Conservation (phyloP, 23 red algal species). For the Gracilaria gracilis region DNA sequence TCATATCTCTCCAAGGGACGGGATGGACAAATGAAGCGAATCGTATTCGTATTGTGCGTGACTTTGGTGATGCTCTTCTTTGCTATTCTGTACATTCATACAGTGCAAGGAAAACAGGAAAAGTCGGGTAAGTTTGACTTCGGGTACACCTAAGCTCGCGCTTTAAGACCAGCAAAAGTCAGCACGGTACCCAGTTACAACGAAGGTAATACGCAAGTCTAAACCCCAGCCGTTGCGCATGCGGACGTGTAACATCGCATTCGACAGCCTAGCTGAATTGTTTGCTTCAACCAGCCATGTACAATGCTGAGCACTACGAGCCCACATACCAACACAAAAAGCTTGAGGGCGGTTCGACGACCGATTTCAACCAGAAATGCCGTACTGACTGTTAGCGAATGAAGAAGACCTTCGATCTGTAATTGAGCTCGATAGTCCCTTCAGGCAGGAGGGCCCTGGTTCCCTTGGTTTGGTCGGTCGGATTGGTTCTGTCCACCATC, state of each 20-base stretch:
- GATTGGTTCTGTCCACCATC: slow-evolving; percentile 23
- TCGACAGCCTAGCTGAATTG: background rate
- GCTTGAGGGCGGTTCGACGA: background rate
- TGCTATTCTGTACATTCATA: slow-evolving; percentile 66
- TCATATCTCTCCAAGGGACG: slow-evolving; percentile 63
- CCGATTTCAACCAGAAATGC: background rate
- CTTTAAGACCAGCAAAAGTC: slow-evolving; percentile 7
- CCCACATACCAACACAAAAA: background rate
- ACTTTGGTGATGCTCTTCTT: slow-evolving; percentile 60
- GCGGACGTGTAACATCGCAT: background rate
- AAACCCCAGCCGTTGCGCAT: background rate
- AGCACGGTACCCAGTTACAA: background rate
- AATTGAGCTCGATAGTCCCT: background rate
- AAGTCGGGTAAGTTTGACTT: slow-evolving; percentile 49
- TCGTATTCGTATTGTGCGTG: slow-evolving; percentile 60
- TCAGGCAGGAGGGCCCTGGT: slow-evolving; percentile 59
- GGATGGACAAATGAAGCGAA: slow-evolving; percentile 71
- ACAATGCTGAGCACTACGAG: background rate
- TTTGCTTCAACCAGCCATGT: too few relatives aligned
- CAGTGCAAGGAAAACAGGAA: slow-evolving; percentile 42
- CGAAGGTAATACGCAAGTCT: background rate
- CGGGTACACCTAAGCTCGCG: slow-evolving; percentile 41
- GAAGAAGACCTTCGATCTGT: background rate
- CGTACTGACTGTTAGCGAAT: slow-evolving; percentile 9
- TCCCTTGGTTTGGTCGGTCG: slow-evolving; percentile 39